phyloP scores from a whole-genome alignment of 345 rosid species.

The Citrus trifoliata region DNA sequence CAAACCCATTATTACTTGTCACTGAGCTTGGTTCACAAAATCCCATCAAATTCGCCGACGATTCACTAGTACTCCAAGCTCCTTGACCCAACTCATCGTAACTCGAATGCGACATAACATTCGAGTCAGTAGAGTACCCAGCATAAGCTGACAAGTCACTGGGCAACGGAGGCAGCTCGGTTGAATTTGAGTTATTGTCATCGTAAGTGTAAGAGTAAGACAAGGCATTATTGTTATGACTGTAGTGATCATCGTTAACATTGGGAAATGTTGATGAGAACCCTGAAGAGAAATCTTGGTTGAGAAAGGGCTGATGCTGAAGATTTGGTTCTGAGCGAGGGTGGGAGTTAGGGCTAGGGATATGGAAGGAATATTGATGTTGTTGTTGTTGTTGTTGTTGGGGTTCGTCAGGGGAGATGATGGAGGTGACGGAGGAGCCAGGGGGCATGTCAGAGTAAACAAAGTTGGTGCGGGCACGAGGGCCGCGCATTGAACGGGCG shows the following conservation, averaged over 20 bases:
- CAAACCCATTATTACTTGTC: slow-evolving; percentile 13
- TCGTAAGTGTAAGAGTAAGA: too few species aligned
- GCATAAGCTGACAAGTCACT: not conserved
- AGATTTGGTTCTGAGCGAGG: slow-evolving; percentile 14
- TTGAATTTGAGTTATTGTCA: too few species aligned
- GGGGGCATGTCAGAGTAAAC: slow-evolving; percentile 80
- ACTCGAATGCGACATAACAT: slow-evolving; percentile 16
- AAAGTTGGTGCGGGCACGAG: slow-evolving; percentile 74
- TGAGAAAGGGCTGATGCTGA: slow-evolving; percentile 14
- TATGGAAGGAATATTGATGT: slow-evolving; percentile 15
- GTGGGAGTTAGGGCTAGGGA: slow-evolving; percentile 9
- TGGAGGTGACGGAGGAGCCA: slow-evolving; percentile 72
- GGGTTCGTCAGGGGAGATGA: slow-evolving; percentile 63
- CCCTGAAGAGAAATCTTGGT: slow-evolving; percentile 5
- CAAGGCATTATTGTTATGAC: too few species aligned
- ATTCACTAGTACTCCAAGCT: slow-evolving; percentile 5
- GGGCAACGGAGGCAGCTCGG: too few species aligned
- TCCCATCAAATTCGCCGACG: slow-evolving; percentile 19
- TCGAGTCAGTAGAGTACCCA: not conserved
- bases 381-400: not conserved
- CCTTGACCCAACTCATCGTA: slow-evolving; percentile 14
- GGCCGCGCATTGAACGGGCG: slow-evolving; percentile 76
- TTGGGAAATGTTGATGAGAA: too few species aligned
- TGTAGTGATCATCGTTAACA: too few species aligned
- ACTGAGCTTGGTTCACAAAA: slow-evolving; percentile 21